phyloP scores from a whole-genome alignment of 768 basidiomycete genomes.

The Auriculariales sp. region DNA sequence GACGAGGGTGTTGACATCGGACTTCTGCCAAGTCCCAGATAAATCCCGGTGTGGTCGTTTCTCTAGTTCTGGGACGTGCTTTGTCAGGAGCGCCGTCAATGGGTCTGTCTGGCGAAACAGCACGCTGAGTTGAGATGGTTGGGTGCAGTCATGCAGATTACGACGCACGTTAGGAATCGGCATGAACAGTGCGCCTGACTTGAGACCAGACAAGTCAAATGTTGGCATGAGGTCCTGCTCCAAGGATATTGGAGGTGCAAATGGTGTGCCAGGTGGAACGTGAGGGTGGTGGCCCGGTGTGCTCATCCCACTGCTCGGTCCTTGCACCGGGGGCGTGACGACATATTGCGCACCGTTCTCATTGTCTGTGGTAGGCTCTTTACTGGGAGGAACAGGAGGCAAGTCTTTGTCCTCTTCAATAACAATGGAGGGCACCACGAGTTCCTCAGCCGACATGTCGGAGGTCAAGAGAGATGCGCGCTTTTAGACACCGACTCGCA shows the following conservation, averaged over 20 bases:
- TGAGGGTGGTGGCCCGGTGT: not conserved
- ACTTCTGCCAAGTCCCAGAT: constrained; percentile 56
- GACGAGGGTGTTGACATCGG: constrained; percentile 65
- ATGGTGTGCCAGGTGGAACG: not conserved
- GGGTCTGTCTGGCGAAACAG: constrained; percentile 54
- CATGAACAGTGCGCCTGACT: constrained; percentile 54
- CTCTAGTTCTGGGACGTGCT: constrained; percentile 70
- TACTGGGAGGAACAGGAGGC: not conserved
- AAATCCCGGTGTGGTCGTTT: constrained; percentile 59
- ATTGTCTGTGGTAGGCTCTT: not conserved
- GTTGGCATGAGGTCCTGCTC: not conserved
- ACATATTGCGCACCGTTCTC: not conserved
- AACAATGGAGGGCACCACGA: not conserved
- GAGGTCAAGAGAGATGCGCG: too few species aligned
- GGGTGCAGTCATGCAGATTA: constrained; percentile 17
- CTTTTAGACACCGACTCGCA: too few species aligned
- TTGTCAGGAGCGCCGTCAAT: constrained; percentile 63
- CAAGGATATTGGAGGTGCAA: not conserved
- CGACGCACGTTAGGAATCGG: constrained; percentile 81
- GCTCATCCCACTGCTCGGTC: not conserved
- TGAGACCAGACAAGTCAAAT: not conserved
- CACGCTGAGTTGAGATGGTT: constrained; percentile 1
- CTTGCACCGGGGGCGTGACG: not conserved
- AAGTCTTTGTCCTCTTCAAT: not conserved
- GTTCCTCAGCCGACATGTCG: not conserved